phyloP scores from a whole-genome alignment of 345 rosid species.

The Hibiscus trionum region DNA sequence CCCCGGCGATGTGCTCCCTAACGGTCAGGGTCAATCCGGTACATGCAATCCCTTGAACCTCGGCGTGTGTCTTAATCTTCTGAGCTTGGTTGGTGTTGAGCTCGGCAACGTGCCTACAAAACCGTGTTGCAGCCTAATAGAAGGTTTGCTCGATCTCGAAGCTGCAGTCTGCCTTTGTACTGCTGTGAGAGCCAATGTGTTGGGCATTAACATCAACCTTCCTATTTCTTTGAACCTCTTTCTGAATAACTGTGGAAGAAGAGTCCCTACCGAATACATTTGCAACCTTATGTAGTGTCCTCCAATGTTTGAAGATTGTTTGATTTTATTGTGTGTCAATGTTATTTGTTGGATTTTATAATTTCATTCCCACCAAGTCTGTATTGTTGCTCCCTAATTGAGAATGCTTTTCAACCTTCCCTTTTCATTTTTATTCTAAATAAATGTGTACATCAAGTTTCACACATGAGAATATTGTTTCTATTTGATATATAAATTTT shows the following conservation, averaged over 20 bases:
- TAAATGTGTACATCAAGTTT: too few species aligned
- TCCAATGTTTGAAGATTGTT: neutral
- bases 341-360: too few species aligned
- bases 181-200: conserved; percentile 38
- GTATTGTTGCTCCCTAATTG: too few species aligned
- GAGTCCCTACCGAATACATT: conserved; percentile 27
- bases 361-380: too few species aligned
- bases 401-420: too few species aligned
- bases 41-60: neutral
- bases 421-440: too few species aligned
- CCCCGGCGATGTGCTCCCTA: neutral
- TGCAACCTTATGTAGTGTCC: neutral
- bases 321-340: neutral
- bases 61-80: neutral
- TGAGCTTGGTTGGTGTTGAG: neutral
- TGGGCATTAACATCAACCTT: conserved; percentile 38
- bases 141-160: conserved; percentile 41
- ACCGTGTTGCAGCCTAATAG: conserved; percentile 34
- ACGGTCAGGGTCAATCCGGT: neutral
- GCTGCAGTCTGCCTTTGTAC: conserved; percentile 62
- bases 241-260: conserved; percentile 34
- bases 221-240: conserved; percentile 39
- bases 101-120: neutral
- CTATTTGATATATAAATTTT: too few species aligned
- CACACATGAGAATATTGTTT: too few species aligned